Evolutionary conservation across 176 grass and related monocot species (phyloP), one percentile per base, ranked within the genome.

Genomic region (Cymbopogon citratus): DNA sequence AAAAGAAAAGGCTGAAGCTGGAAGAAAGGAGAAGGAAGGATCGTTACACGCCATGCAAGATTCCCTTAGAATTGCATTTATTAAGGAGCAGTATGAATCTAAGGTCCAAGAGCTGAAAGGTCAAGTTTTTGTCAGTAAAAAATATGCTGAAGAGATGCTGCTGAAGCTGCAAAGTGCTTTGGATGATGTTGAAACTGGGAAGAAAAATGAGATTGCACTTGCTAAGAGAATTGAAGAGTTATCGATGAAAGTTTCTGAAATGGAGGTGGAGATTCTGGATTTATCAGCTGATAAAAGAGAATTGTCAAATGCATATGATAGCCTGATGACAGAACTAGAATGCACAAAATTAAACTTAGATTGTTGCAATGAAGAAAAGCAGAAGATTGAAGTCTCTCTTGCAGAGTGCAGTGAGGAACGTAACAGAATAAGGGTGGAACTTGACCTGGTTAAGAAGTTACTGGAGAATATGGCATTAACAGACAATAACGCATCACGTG

Each of bases 111-210:
- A 99, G 69, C 63, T 99, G 31, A 99, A 93, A 84, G 87, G 88
- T 80, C 96, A 93, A 70, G 81, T 88, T 26, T 87, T 80, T 80
- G 83, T 91, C 54, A 95, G 89, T 36, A 93, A 95, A 84, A 93
- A 95, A 41, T 93, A 95, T 91, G 80, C 96, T 59, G 96, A 99
- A 95, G 96, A 99, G 87, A 95, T 99, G 93, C 78, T 99, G 77
- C 59, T 99, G 59, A 99, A 95, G 83, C 80, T 99, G 74, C 92
- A 99, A 91, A 93, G 80, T 85, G 82, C 96, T 84, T 84, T 95
- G 80, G 91, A 99, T 85, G 96, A 99, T 63, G 89, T 95, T 80
- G 92, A 95, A 85, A 93, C 67, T 69, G 84, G 87, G 57, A 95
- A 85, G 83, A 99, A 99, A 87, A 95, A 84, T 70, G 96, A 99